These are phyloP conservation scores for Priceomyces fermenticarens DNA, from an alignment of 805 yeast genomes.

Conservation along the genomic window DNA sequence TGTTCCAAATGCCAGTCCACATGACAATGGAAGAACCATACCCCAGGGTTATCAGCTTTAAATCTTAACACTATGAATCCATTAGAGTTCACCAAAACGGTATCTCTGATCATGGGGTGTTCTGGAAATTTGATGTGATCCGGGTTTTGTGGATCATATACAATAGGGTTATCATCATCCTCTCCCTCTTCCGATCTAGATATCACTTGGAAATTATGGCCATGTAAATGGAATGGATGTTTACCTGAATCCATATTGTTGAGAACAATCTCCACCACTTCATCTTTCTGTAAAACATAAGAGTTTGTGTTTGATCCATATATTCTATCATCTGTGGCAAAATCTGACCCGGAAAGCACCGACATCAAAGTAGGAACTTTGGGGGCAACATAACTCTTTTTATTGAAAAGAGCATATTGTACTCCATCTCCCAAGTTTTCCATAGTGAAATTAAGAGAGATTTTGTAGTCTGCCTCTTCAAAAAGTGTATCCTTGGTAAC, in stretches of 20 bases:
- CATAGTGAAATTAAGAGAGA: constrained; percentile 78
- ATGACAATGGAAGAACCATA: constrained; percentile 98
- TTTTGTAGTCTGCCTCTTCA: constrained; percentile 66
- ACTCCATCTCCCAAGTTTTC: constrained; percentile 81
- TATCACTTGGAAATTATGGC: constrained; percentile 82
- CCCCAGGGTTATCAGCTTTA: constrained; percentile 94
- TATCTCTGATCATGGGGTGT: constrained; percentile 82
- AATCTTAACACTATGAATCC: constrained; percentile 85
- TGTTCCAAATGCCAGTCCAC: constrained; percentile 98
- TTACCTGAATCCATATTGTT: constrained; percentile 88
- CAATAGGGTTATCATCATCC: constrained; percentile 52
- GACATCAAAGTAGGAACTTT: constrained; percentile 83
- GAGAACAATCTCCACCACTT: constrained; percentile 72
- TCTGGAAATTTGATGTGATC: constrained; percentile 51
- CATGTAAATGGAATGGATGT: constrained; percentile 98
- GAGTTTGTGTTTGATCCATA: constrained; percentile 84
- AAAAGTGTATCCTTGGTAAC: constrained; percentile 35
- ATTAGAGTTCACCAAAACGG: constrained; percentile 73
- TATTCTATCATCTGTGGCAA: constrained; percentile 48
- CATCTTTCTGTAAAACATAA: constrained; percentile 63
- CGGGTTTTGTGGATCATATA: constrained; percentile 30
- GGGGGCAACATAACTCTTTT: constrained; percentile 73
- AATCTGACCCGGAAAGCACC: constrained; percentile 68
- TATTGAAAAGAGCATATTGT: constrained; percentile 96
- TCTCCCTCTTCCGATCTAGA: constrained; percentile 63